Evolutionary conservation across 345 rosid genomes (phyloP).

Genomic region (Noccaea bulbosa): DNA sequence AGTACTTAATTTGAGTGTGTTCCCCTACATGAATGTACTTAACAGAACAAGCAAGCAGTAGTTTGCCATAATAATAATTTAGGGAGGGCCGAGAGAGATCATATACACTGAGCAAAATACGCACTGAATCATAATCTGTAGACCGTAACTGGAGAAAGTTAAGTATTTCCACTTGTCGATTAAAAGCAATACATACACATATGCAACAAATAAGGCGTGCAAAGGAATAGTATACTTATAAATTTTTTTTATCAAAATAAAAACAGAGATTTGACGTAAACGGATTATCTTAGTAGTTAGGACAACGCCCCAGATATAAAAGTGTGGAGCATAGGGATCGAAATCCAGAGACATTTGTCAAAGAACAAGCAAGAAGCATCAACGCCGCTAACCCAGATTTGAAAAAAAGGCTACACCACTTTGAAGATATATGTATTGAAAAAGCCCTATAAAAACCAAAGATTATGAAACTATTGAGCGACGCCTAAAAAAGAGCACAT

Average conservation of each 20-base stretch:
- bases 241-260: not conserved
- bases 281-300: too few relatives aligned
- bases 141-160: conserved; percentile 4
- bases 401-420: conserved; percentile 13
- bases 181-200: not conserved
- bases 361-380: conserved; percentile 28
- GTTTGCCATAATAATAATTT: not conserved
- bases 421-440: conserved; percentile 1
- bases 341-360: conserved; percentile 18
- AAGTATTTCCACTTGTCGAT: not conserved
- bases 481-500: conserved; percentile 13
- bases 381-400: conserved; percentile 13
- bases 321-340: not conserved
- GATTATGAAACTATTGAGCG: not conserved
- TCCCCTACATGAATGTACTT: conserved; percentile 17
- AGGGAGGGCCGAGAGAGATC: conserved; percentile 7
- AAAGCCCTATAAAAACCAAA: conserved; percentile 18
- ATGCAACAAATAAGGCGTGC: too few relatives aligned
- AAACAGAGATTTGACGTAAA: not conserved
- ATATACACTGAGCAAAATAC: conserved; percentile 1
- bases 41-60: conserved; percentile 8
- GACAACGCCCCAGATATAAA: not conserved
- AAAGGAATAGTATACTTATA: too few relatives aligned
- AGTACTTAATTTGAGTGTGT: conserved; percentile 12
- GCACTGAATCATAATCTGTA: conserved; percentile 4